Evolutionary conservation across 164 flowering plant species (phyloP).

Genomic region (Brasenia schreberi): DNA sequence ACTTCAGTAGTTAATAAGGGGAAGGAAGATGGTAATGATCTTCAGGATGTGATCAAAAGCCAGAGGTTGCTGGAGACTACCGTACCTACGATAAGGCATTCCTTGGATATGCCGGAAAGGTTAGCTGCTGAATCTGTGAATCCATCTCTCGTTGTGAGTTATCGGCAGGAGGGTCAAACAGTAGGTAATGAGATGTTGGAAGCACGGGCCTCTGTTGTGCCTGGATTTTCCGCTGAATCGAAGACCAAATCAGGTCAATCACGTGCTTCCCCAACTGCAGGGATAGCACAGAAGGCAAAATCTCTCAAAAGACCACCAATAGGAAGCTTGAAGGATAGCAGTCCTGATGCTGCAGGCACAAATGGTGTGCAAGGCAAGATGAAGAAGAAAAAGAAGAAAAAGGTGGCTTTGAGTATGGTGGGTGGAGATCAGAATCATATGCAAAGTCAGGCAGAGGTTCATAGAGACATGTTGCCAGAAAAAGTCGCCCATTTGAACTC

Average conservation of each 20-base stretch:
- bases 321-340: slow-evolving; percentile 13
- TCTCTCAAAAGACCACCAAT: slow-evolving; percentile 23
- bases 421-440: not conserved
- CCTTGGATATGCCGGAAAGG: not conserved
- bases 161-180: not conserved
- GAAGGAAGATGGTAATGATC: too few relatives aligned
- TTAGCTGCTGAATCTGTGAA: not conserved
- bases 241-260: not conserved
- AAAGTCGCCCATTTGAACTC: slow-evolving; percentile 2
- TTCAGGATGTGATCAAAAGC: too few relatives aligned
- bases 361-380: slow-evolving; percentile 22
- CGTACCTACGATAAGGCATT: not conserved
- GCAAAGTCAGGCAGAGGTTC: not conserved
- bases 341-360: slow-evolving; percentile 9
- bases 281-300: slow-evolving; percentile 28
- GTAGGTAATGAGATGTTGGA: not conserved
- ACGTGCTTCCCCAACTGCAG: not conserved
- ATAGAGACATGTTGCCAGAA: not conserved
- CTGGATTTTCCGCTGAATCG: not conserved
- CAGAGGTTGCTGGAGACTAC: too few relatives aligned
- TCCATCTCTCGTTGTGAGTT: not conserved
- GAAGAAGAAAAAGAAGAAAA: slow-evolving; percentile 37
- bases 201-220: not conserved
- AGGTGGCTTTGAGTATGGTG: slow-evolving; percentile 7
- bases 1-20: too few relatives aligned